Evolutionary conservation across 2,329 filamentous ascomycete genomes (phyloP), one percentile per base, ranked within the genome.

Genomic region (Pezicula neosporulosa): DNA sequence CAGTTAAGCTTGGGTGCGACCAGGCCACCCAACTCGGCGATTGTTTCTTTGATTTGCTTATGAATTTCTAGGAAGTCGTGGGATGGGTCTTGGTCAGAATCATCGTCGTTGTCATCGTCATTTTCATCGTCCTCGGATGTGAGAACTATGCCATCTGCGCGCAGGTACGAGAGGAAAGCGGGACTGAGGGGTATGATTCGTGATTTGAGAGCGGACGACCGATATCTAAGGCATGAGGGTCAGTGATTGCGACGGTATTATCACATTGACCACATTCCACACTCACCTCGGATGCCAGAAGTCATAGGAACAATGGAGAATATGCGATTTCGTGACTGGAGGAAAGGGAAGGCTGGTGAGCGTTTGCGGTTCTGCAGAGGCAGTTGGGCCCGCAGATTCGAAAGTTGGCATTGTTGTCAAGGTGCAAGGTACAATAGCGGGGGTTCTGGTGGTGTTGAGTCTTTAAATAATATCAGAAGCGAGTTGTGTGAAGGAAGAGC

Each of bases 1-100:
- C 94, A 99, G 73, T 97, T 97, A 44, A 99, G 75, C 70, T 99
- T 99, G 1, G 94, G 94, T 2, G 88, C 86, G 8, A 96, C 92
- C 54, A 86, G 83, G 53, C 93, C 93, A 15, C 90, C 92, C 1
- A 97, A 80, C 61, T 92, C 87, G 12, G 77, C 71, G 56, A 99
- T 97, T 39, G 82, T 88, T 21, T 82, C 75, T 66, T 86, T 87
- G 68, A 99, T 90, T 51, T 80, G 71, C 42, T 83, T 75, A 69
- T 99, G 94, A 2, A 92, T 80, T 35, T 89, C 86, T 8, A 84
- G 71, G 71, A 90, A 84, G 36, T 56, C 21, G 3, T 56, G 51
- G 7, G 61, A 62, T 8, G 62, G 64, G 30, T 68, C 66, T 4
- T 60, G 53, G 12, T 65, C 62, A 6, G 60, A 60, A 2, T 66